A percentile compares a stretch with the other conserved stretches of the same genome.
These are phyloP conservation scores for Fraxinus ornus DNA, from an alignment of 305 asterid genomes.

Conservation along the genomic window DNA sequence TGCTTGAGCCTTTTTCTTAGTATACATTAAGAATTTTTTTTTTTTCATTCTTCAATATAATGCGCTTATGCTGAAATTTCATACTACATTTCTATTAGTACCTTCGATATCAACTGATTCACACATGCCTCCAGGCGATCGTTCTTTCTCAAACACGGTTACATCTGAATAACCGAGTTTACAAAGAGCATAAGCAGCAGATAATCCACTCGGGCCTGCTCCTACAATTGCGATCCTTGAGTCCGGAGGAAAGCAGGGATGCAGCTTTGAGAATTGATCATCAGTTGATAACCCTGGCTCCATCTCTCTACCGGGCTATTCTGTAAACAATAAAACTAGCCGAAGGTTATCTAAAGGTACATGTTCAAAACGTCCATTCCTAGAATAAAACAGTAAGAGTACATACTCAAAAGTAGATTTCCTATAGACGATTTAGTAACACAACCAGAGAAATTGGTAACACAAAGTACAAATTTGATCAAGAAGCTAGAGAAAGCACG, in stretches of 20 bases:
- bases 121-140: conserved; percentile 66
- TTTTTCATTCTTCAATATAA: not conserved
- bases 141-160: conserved; percentile 53
- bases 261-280: conserved; percentile 43
- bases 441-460: not conserved
- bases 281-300: conserved; percentile 30
- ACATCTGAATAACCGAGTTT: conserved; percentile 54
- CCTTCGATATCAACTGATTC: conserved; percentile 68
- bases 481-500: not conserved
- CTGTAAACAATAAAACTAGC: conserved; percentile 13
- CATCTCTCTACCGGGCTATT: conserved; percentile 23
- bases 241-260: conserved; percentile 43
- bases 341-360: conserved; percentile 15
- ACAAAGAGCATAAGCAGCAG: conserved; percentile 70
- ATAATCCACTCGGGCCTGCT: conserved; percentile 69
- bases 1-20: not conserved
- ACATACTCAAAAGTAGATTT: not conserved
- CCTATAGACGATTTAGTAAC: not conserved
- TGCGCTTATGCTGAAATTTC: not conserved
- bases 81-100: conserved; percentile 8
- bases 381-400: not conserved
- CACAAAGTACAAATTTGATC: not conserved
- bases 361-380: not conserved
- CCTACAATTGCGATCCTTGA: conserved; percentile 61
- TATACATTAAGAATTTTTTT: not conserved